A percentile compares a stretch with the other conserved stretches of the same genome.
phyloP scores from a whole-genome alignment of 257 asterid species.

The Lithospermum erythrorhizon region DNA sequence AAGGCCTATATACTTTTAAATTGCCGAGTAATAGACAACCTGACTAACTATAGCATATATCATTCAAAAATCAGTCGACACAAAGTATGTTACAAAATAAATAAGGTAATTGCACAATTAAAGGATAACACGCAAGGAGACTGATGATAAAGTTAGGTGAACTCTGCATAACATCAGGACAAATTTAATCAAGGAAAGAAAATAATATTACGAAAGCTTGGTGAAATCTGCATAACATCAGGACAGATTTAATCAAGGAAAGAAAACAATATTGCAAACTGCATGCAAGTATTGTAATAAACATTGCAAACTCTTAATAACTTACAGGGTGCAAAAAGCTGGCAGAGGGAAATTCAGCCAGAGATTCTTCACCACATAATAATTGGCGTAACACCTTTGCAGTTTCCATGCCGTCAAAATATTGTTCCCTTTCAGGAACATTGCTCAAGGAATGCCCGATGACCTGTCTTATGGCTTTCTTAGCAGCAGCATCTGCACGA shows the following conservation, averaged over 20 bases:
- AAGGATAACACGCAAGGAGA: no score
- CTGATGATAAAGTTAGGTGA: no score
- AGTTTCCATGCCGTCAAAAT: conserved; percentile 25
- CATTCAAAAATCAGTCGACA: no score
- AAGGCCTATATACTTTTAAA: no score
- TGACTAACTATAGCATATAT: neutral
- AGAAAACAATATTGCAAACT: neutral
- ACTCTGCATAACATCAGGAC: no score
- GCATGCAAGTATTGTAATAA: neutral
- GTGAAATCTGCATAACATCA: no score
- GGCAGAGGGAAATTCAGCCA: conserved; percentile 92
- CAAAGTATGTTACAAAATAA: no score
- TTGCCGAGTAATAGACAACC: no score
- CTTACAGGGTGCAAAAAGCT: conserved; percentile 85
- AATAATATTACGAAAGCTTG: neutral
- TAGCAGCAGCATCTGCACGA: conserved; percentile 56
- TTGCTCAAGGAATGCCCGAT: conserved; percentile 38
- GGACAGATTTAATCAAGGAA: no score
- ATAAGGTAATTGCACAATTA: no score
- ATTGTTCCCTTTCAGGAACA: conserved; percentile 27
- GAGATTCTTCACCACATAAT: conserved; percentile 71
- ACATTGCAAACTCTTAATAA: conserved; percentile 12
- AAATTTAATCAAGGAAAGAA: neutral
- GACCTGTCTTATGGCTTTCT: conserved; percentile 50
- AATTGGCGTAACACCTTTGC: conserved; percentile 34